Evolutionary conservation across 441 rosid species (phyloP).

Genomic region (Gossypium lobatum): DNA sequence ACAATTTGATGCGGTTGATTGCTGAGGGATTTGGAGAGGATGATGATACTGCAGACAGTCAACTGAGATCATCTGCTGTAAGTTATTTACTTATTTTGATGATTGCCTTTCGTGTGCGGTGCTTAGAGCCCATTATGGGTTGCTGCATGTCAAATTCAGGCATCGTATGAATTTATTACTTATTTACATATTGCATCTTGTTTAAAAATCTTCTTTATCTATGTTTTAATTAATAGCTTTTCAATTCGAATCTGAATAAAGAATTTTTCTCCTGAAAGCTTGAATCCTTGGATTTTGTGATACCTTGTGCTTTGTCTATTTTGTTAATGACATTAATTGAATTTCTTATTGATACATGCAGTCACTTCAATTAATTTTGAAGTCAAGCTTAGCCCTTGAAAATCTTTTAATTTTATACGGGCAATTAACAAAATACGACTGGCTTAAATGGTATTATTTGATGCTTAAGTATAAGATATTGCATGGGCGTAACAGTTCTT

Average conservation of each 20-base stretch:
- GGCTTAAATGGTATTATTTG: background rate
- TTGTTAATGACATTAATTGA: background rate
- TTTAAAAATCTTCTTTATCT: background rate
- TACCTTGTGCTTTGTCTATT: background rate
- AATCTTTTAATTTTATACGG: background rate
- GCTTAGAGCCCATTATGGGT: background rate
- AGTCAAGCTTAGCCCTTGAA: background rate
- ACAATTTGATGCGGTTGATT: constrained; percentile 91
- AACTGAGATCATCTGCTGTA: constrained; percentile 92
- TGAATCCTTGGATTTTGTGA: background rate
- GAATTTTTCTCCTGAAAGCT: background rate
- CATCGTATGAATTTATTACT: background rate
- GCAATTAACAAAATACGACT: background rate
- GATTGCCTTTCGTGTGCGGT: background rate
- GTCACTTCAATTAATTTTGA: background rate
- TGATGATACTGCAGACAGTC: constrained; percentile 76
- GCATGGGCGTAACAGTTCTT: background rate
- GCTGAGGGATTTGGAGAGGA: constrained; percentile 98
- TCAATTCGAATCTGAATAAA: background rate
- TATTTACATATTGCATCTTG: background rate
- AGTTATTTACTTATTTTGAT: constrained; percentile 26
- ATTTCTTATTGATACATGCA: background rate
- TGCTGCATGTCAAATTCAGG: background rate
- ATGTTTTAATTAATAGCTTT: background rate
- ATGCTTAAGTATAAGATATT: background rate